Conservation (phyloP, 163 green algal species). For the Chloroidium sp. region DNA sequence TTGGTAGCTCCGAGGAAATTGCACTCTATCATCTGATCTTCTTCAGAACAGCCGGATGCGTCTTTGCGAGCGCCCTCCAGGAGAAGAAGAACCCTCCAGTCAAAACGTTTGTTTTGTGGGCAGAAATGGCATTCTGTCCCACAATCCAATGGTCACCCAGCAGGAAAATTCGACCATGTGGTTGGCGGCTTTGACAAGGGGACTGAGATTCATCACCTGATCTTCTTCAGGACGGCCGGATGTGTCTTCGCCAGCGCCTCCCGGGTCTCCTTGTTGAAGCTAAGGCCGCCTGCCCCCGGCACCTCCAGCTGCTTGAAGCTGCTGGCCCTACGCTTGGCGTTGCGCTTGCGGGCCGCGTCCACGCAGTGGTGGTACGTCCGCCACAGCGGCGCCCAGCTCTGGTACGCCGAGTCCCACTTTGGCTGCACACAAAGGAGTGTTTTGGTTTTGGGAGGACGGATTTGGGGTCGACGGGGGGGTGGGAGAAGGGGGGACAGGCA, state of each 20-base stretch:
- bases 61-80: too few species aligned
- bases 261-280: slow-evolving; percentile 4
- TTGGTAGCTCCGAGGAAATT: too few species aligned
- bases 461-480: too few species aligned
- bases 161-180: not conserved
- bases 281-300: not conserved
- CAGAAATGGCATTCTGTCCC: too few species aligned
- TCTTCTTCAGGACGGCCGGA: not conserved
- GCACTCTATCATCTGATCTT: too few species aligned
- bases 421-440: too few species aligned
- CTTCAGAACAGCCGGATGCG: too few species aligned
- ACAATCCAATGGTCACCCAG: not conserved
- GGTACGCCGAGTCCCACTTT: too few species aligned
- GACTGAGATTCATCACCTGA: not conserved
- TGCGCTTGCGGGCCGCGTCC: slow-evolving; percentile 21
- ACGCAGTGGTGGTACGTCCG: slow-evolving; percentile 32
- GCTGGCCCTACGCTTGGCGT: slow-evolving; percentile 17
- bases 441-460: too few species aligned
- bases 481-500: too few species aligned
- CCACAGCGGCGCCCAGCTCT: slow-evolving; percentile 7
- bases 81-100: too few species aligned
- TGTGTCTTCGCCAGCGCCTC: not conserved
- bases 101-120: too few species aligned
- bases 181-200: not conserved
- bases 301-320: slow-evolving; percentile 22